These are phyloP conservation scores for Solanum chacoense DNA, from an alignment of 305 asterid genomes.

Conservation along the genomic window DNA sequence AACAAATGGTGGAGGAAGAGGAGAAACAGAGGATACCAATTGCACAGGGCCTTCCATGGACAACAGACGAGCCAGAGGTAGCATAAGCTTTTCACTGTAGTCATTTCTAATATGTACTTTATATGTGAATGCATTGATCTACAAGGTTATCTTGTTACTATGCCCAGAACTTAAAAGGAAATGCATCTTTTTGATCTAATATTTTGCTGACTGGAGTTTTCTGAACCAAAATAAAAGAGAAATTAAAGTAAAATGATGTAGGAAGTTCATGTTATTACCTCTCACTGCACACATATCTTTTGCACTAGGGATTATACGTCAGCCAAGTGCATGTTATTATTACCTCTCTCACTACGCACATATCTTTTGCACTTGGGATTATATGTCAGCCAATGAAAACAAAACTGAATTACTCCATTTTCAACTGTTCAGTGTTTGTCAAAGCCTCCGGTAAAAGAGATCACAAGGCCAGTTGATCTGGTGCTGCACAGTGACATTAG, in stretches of 20 bases:
- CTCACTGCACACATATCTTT: background rate
- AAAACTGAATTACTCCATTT: background rate
- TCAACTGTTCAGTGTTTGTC: constrained; percentile 18
- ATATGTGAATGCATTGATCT: background rate
- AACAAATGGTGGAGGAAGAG: constrained; percentile 58
- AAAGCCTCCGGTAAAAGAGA: constrained; percentile 62
- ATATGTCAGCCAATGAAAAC: background rate
- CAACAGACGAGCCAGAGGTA: constrained; percentile 92
- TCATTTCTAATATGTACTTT: background rate
- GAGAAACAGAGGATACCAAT: constrained; percentile 67
- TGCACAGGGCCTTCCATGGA: constrained; percentile 92
- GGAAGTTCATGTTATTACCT: background rate
- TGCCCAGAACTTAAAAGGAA: background rate
- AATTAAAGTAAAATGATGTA: background rate
- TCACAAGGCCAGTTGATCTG: constrained; percentile 58
- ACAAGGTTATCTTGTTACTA: background rate
- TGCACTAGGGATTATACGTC: background rate
- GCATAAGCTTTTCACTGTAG: background rate
- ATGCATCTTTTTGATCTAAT: background rate
- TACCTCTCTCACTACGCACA: background rate
- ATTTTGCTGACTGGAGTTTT: background rate
- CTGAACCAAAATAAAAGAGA: background rate
- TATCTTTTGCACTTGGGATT: background rate
- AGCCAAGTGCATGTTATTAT: background rate
- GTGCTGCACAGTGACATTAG: constrained; percentile 67